A percentile compares a stretch with the other conserved stretches of the same genome.
Conservation (phyloP, 129 eudicot species). For the Deinandra increscens region DNA sequence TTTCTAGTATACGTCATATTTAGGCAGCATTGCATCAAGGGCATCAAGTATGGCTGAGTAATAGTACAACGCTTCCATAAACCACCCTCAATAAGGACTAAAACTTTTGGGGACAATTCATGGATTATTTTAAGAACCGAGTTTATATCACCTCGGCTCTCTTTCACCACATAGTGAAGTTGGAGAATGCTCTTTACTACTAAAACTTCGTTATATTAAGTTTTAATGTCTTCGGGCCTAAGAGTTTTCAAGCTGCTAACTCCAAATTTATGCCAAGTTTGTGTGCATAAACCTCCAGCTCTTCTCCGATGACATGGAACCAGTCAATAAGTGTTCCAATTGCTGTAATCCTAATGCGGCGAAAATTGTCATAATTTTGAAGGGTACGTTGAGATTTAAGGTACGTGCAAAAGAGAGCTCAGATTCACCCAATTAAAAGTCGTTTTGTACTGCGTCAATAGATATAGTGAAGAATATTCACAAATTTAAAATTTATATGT, state of each 20-base stretch:
- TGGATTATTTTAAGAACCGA: conserved; percentile 46
- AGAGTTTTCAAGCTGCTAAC: conserved; percentile 42
- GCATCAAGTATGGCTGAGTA: conserved; percentile 57
- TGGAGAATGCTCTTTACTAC: conserved; percentile 51
- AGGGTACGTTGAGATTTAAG: too few relatives aligned
- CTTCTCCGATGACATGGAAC: conserved; percentile 38
- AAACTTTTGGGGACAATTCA: conserved; percentile 41
- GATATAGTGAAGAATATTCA: too few relatives aligned
- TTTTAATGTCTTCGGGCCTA: conserved; percentile 38
- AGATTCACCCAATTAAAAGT: too few relatives aligned
- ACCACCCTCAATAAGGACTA: conserved; percentile 49
- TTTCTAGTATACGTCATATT: too few relatives aligned
- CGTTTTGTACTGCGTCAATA: too few relatives aligned
- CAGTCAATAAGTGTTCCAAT: conserved; percentile 34
- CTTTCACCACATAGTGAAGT: conserved; percentile 52
- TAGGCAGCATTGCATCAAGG: conserved; percentile 52
- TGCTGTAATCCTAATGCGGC: too few relatives aligned
- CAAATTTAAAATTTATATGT: too few relatives aligned
- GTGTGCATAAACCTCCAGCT: conserved; percentile 39
- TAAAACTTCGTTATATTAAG: conserved; percentile 32
- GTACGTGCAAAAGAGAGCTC: too few relatives aligned
- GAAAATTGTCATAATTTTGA: too few relatives aligned
- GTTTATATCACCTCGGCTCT: conserved; percentile 53
- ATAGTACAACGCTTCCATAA: conserved; percentile 53
- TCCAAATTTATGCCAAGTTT: conserved; percentile 35